Percentiles rank a stretch among this genome's conserved stretches.
Conservation (phyloP, 2,329 filamentous ascomycete genomes). For the Cercospora berteroae region DNA sequence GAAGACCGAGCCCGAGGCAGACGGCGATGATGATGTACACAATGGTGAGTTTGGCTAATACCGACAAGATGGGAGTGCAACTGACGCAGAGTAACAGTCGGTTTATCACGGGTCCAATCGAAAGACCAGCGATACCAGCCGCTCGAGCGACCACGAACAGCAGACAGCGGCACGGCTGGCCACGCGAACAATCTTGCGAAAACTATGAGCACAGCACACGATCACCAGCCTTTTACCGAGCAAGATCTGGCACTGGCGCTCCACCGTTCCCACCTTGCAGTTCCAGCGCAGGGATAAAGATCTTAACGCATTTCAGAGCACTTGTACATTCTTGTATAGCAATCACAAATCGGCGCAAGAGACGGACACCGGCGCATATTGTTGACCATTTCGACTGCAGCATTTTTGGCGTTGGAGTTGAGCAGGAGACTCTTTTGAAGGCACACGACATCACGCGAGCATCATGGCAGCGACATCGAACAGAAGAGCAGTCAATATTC, state of each 20-base stretch:
- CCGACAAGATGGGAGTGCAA: neutral
- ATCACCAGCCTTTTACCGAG: constrained; percentile 44
- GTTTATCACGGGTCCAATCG: constrained; percentile 37
- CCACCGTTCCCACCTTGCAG: constrained; percentile 40
- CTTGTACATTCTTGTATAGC: neutral
- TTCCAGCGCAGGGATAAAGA: constrained; percentile 3
- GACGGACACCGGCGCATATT: neutral
- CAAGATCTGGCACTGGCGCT: constrained; percentile 48
- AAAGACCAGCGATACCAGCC: constrained; percentile 26
- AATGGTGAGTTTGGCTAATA: constrained; percentile 43
- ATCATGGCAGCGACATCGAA: neutral
- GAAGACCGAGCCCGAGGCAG: constrained; percentile 42
- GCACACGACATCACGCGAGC: neutral
- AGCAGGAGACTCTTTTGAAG: neutral
- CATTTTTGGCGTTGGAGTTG: neutral
- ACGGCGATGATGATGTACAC: constrained; percentile 47
- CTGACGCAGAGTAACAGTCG: constrained; percentile 28
- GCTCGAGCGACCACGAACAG: constrained; percentile 31
- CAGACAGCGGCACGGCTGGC: constrained; percentile 23
- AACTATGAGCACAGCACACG: constrained; percentile 31
- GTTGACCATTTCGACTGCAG: neutral
- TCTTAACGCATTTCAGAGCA: neutral
- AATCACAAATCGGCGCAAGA: neutral
- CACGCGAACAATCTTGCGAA: constrained; percentile 28
- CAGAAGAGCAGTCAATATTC: neutral